Conservation (phyloP, 75 land plant species). For the Selaginella tamariscina region DNA sequence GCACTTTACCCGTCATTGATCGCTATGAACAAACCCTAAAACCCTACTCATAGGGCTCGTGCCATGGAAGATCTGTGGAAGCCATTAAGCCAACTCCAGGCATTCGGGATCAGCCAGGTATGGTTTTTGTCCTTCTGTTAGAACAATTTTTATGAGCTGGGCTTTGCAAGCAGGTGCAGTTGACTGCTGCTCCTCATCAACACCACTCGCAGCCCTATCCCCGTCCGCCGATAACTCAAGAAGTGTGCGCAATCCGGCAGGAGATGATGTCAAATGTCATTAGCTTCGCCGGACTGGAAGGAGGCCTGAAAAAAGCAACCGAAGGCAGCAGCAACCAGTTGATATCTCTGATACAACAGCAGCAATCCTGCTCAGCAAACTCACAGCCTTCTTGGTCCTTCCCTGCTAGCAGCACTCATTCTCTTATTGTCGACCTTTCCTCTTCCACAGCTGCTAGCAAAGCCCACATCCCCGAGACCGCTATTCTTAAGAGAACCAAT, state of each 20-base stretch:
- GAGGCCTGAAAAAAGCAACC: not conserved
- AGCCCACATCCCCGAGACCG: too few species aligned
- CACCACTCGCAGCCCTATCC: too few species aligned
- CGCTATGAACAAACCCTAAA: too few species aligned
- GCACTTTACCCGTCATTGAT: too few species aligned
- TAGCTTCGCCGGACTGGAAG: not conserved
- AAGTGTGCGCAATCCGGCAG: constrained; percentile 2
- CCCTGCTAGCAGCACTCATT: not conserved
- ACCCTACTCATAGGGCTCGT: too few species aligned
- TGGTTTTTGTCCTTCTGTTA: too few species aligned
- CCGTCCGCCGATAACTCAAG: not conserved
- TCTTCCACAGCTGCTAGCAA: not conserved
- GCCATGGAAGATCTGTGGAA: constrained; percentile 1
- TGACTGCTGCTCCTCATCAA: not conserved
- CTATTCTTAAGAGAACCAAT: not conserved
- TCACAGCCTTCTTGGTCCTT: not conserved
- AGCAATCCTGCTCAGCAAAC: not conserved
- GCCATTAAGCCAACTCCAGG: not conserved
- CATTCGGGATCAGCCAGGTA: too few species aligned
- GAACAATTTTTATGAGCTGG: too few species aligned
- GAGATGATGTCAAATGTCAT: not conserved
- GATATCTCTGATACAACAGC: not conserved
- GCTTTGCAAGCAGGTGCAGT: too few species aligned
- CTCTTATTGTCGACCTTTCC: not conserved
- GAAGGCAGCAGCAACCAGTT: not conserved